Evolutionary conservation across 179 eudicot genomes (phyloP), one percentile per base, ranked within the genome.

Genomic region (Corrigiola litoralis): DNA sequence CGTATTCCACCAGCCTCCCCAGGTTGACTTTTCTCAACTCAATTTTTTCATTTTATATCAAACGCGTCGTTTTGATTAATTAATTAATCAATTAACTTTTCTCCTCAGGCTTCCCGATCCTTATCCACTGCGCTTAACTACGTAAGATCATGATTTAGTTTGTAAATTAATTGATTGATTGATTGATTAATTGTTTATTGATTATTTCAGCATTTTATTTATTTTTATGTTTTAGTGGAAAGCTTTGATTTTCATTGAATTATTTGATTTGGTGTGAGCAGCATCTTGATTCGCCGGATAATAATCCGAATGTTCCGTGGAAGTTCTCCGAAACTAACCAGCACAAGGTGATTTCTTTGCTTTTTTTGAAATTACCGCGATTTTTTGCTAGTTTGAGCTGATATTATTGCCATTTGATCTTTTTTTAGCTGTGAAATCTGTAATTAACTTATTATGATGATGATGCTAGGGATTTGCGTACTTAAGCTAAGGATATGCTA

Each of bases 251-350:
- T 32, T 47, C 11, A 51, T 67, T 36, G 21, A 27, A 55, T 63
- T 1, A 1, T 55, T 63, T 62, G 28, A 48, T 62, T 13, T 27
- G n/a, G n/a, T 58, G 44, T 23, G 11, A 51, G 64, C 82, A 92
- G 98, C 98, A 92, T 67, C 50, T 92, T 74, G 95, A 92, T 79
- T 18, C 86, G 54, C 95, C 98, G 5, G 98, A 90, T 67, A 92
- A 92, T 74, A 90, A 80, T 47, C 85, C 97, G 5, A 87, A 90
- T 48, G 69, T 77, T 72, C 82, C 80, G 1, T 92, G 97, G 97
- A 87, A 87, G 70, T 92, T 92, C 84, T 75, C 48, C 5, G 85
- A 75, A 10, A 55, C 78, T 2, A 92, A 92, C 73, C 79, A 80
- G 66, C 55, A 53, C 24, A 92, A 87, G 97, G 97, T 90, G 68